phyloP scores from a whole-genome alignment of 768 basidiomycete genomes.

The Psilocybe subaeruginosa region DNA sequence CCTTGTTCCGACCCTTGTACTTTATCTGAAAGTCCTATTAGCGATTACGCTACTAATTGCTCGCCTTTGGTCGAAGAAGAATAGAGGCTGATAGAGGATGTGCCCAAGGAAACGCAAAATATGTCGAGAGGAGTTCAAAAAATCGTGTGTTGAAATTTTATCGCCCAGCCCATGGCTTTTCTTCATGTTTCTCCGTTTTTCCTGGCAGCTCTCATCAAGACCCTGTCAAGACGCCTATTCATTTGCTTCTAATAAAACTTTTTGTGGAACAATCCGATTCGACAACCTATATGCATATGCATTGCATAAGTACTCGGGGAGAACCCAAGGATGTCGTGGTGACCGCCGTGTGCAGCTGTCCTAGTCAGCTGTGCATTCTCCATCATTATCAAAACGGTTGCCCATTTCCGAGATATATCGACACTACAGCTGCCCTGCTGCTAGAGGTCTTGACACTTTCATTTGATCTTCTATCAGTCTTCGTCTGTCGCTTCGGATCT shows the following conservation, averaged over 20 bases:
- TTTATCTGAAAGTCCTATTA: background rate
- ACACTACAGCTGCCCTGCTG: background rate
- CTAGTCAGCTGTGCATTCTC: background rate
- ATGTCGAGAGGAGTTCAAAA: background rate
- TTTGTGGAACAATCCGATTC: background rate
- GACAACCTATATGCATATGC: background rate
- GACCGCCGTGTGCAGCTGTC: background rate
- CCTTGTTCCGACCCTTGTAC: background rate
- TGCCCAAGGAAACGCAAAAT: too few relatives aligned
- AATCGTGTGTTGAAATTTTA: background rate
- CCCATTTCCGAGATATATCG: background rate
- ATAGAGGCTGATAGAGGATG: too few relatives aligned
- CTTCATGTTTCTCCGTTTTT: background rate
- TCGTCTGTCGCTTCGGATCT: background rate
- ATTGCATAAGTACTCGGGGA: background rate
- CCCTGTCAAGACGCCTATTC: background rate
- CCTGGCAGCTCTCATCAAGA: background rate
- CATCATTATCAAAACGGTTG: background rate
- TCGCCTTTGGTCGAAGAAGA: too few relatives aligned
- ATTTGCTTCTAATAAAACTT: background rate
- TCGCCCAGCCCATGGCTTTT: background rate
- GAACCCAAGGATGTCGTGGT: background rate
- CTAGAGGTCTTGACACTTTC: background rate
- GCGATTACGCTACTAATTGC: too few relatives aligned
- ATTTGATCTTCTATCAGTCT: background rate